Evolutionary conservation across 1,284 basidiomycete genomes (phyloP), one percentile per base, ranked within the genome.

Genomic region (Ganoderma meredithae): DNA sequence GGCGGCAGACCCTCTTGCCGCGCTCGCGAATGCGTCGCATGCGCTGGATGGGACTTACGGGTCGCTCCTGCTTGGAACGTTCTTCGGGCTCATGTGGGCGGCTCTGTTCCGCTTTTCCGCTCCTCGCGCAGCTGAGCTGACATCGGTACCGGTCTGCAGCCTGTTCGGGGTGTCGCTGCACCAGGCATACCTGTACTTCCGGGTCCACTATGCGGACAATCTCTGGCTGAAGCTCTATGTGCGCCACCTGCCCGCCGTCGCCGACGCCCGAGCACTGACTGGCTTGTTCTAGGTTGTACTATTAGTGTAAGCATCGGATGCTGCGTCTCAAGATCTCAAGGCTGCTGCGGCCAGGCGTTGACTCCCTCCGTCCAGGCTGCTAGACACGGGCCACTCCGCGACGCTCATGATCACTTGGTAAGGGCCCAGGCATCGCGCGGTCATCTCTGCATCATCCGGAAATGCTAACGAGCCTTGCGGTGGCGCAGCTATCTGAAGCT

Each of bases 401-500:
- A 52, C 47, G 22, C 9, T 52, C 47, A 52, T 52, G 47, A 52
- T 27, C 22, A 52, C 47, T 25, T 52, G 47, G 47, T 27, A 52
- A 52, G 47, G 47, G 22, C 22, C 47, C 1, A 13, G 47, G 25
- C 47, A 22, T 13, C 12, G 12, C 47, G 13, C 47, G 47, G 25
- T 22, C 22, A 49, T 49, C 22, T 8, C 47, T 25, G 47, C 12
- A 12, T 12, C 13, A 22, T 49, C 12, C 19, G 1, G 8, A 25
- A 52, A 27, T 13, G 47, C 47, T 52, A 3, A 52, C 47, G 12
- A 12, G 22, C 47, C 22, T 52, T 52, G 22, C 6, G 47, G 47
- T 52, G 47, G 47, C 13, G 47, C 9, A 52, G 47, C 47, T 52
- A 52, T 52, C 25, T 52, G 47, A 52, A 52, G 47, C 47, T 52